phyloP scores from a whole-genome alignment of 2,329 filamentous ascomycete genomes.

The Nemania sp. region DNA sequence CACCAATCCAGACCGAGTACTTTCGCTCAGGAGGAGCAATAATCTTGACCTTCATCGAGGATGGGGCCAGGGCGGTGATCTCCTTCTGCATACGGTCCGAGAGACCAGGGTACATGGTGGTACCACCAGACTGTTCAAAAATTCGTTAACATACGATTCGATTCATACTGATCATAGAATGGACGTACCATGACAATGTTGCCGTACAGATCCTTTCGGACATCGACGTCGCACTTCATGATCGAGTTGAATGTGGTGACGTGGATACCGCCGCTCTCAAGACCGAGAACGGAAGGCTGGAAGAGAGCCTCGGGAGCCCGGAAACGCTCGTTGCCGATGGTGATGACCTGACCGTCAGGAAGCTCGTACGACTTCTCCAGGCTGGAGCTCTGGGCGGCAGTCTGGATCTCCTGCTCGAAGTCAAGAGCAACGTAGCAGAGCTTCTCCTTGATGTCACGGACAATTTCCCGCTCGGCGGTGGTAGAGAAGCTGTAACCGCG shows the following conservation, averaged over 20 bases:
- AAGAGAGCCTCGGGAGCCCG: conserved; percentile 99
- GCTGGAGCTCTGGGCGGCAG: conserved; percentile 96
- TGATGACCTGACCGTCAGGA: conserved; percentile 99
- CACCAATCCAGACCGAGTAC: conserved; percentile 99
- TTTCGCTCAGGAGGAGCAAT: conserved; percentile 99
- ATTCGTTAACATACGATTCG: conserved; percentile 13
- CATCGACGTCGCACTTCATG: conserved; percentile 99
- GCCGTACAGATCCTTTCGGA: conserved; percentile 99
- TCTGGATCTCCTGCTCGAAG: conserved; percentile 99
- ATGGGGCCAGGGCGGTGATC: conserved; percentile 98
- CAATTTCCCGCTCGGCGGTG: conserved; percentile 99
- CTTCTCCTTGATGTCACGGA: conserved; percentile 99
- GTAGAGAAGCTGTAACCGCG: conserved; percentile 99
- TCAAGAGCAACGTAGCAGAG: conserved; percentile 99
- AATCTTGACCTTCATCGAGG: conserved; percentile 99
- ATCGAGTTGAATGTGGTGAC: conserved; percentile 99
- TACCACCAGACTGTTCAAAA: conserved; percentile 85
- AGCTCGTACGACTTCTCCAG: conserved; percentile 99
- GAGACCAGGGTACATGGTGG: conserved; percentile 99
- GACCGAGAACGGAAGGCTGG: conserved; percentile 97
- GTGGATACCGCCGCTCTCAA: conserved; percentile 98
- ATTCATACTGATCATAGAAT: conserved; percentile 2
- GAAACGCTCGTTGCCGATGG: conserved; percentile 99
- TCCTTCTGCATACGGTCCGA: conserved; percentile 99
- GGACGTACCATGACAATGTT: conserved; percentile 99